A percentile compares a stretch with the other conserved stretches of the same genome.
Evolutionary conservation across 768 basidiomycete genomes (phyloP).

Genomic region (Rhizopogon rudus): DNA sequence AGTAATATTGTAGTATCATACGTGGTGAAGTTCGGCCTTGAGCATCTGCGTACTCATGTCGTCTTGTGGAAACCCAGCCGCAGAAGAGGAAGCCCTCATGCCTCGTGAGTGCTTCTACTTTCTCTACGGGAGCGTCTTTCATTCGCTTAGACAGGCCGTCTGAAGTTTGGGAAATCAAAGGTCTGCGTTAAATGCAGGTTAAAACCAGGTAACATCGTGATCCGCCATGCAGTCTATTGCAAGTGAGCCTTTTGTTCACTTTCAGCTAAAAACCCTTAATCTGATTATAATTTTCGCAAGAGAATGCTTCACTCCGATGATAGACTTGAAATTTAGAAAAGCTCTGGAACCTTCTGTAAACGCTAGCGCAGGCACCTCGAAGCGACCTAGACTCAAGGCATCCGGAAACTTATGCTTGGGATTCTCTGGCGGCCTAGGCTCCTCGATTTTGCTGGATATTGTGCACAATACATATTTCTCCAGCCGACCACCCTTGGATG

Average conservation of each 20-base stretch:
- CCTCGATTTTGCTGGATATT: conserved; percentile 67
- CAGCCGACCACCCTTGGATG: conserved; percentile 17
- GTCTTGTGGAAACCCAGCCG: conserved; percentile 62
- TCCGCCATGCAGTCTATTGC: conserved; percentile 83
- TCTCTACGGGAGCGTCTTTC: not conserved
- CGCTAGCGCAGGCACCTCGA: conserved; percentile 44
- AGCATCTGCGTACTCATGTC: conserved; percentile 17
- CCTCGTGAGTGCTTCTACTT: conserved; percentile 40
- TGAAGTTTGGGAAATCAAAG: conserved; percentile 63
- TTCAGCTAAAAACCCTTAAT: not conserved
- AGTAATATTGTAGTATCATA: too few species aligned
- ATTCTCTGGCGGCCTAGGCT: conserved; percentile 77
- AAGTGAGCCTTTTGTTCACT: conserved; percentile 38
- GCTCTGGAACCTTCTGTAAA: conserved; percentile 64
- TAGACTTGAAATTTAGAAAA: conserved; percentile 60
- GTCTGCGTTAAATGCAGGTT: conserved; percentile 73
- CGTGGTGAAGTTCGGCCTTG: not conserved
- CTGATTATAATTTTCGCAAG: conserved; percentile 24
- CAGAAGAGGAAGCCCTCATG: conserved; percentile 61
- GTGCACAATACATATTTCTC: conserved; percentile 56
- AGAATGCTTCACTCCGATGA: conserved; percentile 61
- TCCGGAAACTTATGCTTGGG: conserved; percentile 64
- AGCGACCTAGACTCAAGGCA: conserved; percentile 58
- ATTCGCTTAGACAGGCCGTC: conserved; percentile 40
- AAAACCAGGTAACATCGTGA: conserved; percentile 59